These are phyloP conservation scores for Trichopus zeylanicus DNA, from an alignment of 116 monocot genomes.

Conservation along the genomic window DNA sequence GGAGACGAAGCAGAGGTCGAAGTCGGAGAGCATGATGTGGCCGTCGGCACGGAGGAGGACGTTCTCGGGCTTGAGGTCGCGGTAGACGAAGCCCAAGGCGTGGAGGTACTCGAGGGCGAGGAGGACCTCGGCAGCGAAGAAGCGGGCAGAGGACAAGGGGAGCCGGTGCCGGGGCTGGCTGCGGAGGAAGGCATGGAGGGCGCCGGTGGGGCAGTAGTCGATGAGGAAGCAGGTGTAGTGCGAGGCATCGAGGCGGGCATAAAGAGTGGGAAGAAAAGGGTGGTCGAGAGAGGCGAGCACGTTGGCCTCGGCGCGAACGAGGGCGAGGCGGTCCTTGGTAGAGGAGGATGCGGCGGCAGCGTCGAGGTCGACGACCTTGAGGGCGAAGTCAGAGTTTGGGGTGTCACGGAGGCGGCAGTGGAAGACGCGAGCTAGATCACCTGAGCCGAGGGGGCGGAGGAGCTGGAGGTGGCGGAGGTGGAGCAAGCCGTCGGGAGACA, in stretches of 20 bases:
- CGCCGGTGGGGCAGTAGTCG: conserved; percentile 83
- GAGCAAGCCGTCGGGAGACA: conserved; percentile 42
- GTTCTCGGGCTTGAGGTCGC: conserved; percentile 93
- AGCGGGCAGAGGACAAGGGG: conserved; percentile 39
- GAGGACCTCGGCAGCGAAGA: conserved; percentile 83
- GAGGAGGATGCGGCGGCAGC: conserved; percentile 4
- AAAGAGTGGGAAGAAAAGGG: conserved; percentile 84
- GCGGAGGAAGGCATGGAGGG: conserved; percentile 70
- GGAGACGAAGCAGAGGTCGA: conserved; percentile 74
- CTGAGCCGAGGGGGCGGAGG: conserved; percentile 75
- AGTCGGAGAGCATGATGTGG: conserved; percentile 94
- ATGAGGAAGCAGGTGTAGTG: conserved; percentile 84
- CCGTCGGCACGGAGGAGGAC: conserved; percentile 74
- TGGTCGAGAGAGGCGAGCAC: conserved; percentile 72
- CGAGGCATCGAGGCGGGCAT: conserved; percentile 66
- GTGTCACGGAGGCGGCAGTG: conserved; percentile 61
- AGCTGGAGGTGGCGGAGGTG: conserved; percentile 59
- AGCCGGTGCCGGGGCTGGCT: conserved; percentile 41
- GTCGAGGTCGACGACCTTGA: conserved; percentile 78
- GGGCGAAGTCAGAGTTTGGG: conserved; percentile 54
- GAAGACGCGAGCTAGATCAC: conserved; percentile 82
- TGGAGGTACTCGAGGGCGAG: conserved; percentile 88
- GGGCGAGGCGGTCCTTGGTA: conserved; percentile 21
- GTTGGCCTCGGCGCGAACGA: conserved; percentile 40
- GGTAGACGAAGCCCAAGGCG: conserved; percentile 70